These are phyloP conservation scores for Puccinia brachypodii DNA, from an alignment of 1,284 basidiomycete species.

Conservation along the genomic window DNA sequence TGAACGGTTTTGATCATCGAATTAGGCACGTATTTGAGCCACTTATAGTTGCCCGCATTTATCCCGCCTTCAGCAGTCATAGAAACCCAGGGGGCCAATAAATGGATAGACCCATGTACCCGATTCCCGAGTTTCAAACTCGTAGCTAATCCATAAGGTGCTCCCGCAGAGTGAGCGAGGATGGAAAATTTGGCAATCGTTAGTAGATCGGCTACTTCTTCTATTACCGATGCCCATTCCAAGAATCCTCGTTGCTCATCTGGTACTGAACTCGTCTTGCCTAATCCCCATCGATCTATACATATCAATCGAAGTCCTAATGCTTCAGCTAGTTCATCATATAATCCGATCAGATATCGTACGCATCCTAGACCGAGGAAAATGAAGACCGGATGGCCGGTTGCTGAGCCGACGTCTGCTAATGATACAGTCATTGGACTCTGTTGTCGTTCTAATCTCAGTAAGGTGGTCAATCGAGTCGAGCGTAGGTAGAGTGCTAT, in stretches of 20 bases:
- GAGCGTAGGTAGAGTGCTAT: slow-evolving; percentile 70
- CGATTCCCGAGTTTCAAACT: slow-evolving; percentile 68
- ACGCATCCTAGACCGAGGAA: slow-evolving; percentile 93
- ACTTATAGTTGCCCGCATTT: slow-evolving; percentile 66
- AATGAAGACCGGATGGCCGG: slow-evolving; percentile 80
- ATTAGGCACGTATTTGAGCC: slow-evolving; percentile 94
- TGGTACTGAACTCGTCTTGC: slow-evolving; percentile 69
- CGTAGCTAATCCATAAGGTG: slow-evolving; percentile 87
- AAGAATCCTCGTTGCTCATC: slow-evolving; percentile 69
- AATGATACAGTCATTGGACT: slow-evolving; percentile 85
- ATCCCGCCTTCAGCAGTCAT: slow-evolving; percentile 71
- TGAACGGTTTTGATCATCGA: slow-evolving; percentile 90
- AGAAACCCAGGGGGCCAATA: slow-evolving; percentile 95
- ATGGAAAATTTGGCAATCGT: slow-evolving; percentile 77
- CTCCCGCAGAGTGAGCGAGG: slow-evolving; percentile 94
- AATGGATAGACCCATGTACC: slow-evolving; percentile 77
- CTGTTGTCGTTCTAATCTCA: slow-evolving; percentile 74
- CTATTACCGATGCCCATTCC: slow-evolving; percentile 86
- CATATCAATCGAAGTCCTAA: slow-evolving; percentile 85
- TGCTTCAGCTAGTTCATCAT: slow-evolving; percentile 90
- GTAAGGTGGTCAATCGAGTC: slow-evolving; percentile 74
- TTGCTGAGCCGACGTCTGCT: slow-evolving; percentile 80
- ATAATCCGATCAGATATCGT: slow-evolving; percentile 86
- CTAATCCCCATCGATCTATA: slow-evolving; percentile 94
- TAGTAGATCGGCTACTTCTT: slow-evolving; percentile 80